Evolutionary conservation across 2,329 filamentous ascomycete species (phyloP).

Genomic region (Neopestalotiopsis rosae): DNA sequence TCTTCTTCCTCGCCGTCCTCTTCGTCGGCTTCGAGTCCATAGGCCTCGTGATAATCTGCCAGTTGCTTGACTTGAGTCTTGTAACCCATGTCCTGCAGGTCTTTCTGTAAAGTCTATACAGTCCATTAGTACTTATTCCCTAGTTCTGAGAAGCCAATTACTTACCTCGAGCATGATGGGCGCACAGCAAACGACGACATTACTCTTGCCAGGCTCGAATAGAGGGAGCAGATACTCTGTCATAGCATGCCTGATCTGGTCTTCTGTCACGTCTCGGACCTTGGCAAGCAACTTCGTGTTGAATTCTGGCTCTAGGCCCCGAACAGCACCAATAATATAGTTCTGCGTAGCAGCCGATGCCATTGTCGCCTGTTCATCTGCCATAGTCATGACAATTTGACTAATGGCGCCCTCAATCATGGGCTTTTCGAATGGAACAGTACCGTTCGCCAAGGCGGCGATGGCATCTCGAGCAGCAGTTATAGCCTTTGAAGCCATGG

Average conservation of each 20-base stretch:
- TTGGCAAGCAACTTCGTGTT: conserved; percentile 76
- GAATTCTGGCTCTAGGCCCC: conserved; percentile 77
- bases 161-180: conserved; percentile 83
- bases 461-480: conserved; percentile 77
- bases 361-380: conserved; percentile 88
- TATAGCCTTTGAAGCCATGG: conserved; percentile 88
- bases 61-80: conserved; percentile 76
- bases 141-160: conserved; percentile 26
- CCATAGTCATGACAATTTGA: conserved; percentile 83
- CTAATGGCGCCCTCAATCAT: conserved; percentile 90
- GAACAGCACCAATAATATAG: conserved; percentile 82
- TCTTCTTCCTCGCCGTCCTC: conserved; percentile 53
- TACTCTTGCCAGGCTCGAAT: conserved; percentile 80
- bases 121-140: conserved; percentile 22
- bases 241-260: conserved; percentile 79
- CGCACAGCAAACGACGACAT: conserved; percentile 88
- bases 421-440: conserved; percentile 74
- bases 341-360: conserved; percentile 80
- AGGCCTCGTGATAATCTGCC: conserved; percentile 85
- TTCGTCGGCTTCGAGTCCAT: conserved; percentile 73
- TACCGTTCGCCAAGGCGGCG: conserved; percentile 74
- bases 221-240: conserved; percentile 77
- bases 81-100: conserved; percentile 79
- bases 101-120: conserved; percentile 72
- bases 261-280: conserved; percentile 75